Evolutionary conservation across 2,329 filamentous ascomycete genomes (phyloP).

Genomic region (Claviceps sp.): DNA sequence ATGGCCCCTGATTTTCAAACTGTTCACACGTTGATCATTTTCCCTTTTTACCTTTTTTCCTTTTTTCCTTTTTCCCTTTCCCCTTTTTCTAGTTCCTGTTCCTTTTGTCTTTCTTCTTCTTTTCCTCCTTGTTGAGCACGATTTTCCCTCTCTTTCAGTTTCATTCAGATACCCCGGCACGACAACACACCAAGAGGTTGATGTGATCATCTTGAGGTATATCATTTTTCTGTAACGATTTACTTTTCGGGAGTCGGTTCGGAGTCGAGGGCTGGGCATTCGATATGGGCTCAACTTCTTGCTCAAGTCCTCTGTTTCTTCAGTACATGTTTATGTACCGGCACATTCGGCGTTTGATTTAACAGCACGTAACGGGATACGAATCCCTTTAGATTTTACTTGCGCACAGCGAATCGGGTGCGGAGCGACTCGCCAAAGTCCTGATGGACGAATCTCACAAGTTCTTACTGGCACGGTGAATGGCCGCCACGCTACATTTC

Average conservation of each 20-base stretch:
- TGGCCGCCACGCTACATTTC: not conserved
- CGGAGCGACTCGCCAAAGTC: not conserved
- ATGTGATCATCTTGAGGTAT: conserved; percentile 13
- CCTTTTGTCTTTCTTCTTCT: conserved; percentile 10
- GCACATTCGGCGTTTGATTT: conserved; percentile 17
- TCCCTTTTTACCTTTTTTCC: not conserved
- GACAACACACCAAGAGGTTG: conserved; percentile 19
- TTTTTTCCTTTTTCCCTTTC: not conserved
- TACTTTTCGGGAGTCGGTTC: not conserved
- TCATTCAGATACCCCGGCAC: conserved; percentile 27
- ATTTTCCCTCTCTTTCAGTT: conserved; percentile 17
- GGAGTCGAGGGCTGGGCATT: not conserved
- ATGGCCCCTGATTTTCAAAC: too few species aligned
- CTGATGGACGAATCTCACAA: not conserved
- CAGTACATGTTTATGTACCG: conserved; percentile 21
- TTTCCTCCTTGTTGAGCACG: conserved; percentile 17
- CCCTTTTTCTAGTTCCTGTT: conserved; percentile 9
- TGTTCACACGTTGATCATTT: conserved; percentile 13
- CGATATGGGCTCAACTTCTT: not conserved
- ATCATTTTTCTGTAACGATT: conserved; percentile 8
- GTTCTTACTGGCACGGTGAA: not conserved
- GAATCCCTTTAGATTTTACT: conserved; percentile 1
- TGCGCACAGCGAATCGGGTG: not conserved
- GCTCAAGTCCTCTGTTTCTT: not conserved
- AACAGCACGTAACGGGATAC: not conserved